These are phyloP conservation scores for Quercus parvula DNA, from an alignment of 306 rosid genomes.

Conservation along the genomic window DNA sequence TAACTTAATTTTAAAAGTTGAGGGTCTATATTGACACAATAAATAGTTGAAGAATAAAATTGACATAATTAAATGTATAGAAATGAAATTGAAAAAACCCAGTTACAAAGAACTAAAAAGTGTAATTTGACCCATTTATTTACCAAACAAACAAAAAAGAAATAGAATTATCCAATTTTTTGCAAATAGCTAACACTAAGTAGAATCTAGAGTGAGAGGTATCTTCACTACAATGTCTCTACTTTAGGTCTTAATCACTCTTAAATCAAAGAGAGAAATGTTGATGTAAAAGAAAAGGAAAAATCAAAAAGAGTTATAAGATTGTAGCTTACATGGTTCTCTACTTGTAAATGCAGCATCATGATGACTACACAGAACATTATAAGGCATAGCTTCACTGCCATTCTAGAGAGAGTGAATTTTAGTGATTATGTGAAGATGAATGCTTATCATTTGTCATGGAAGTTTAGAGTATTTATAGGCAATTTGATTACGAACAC, in stretches of 20 bases:
- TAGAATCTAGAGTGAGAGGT: not conserved
- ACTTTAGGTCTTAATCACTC: not conserved
- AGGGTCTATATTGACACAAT: too few relatives aligned
- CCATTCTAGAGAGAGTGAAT: constrained; percentile 29
- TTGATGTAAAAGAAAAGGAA: not conserved
- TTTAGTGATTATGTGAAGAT: not conserved
- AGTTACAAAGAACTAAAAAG: too few relatives aligned
- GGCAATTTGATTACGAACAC: not conserved
- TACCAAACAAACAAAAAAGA: not conserved
- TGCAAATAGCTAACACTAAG: not conserved
- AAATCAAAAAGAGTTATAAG: not conserved
- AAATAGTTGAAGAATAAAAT: too few relatives aligned
- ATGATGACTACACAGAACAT: constrained; percentile 5
- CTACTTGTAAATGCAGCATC: constrained; percentile 27
- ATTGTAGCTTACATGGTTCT: constrained; percentile 42
- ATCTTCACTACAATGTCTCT: not conserved
- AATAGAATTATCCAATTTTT: not conserved
- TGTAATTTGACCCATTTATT: too few relatives aligned
- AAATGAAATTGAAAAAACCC: too few relatives aligned
- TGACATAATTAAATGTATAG: too few relatives aligned
- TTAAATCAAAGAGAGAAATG: not conserved
- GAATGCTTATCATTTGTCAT: not conserved
- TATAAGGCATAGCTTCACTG: not conserved
- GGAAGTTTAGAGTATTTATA: constrained; percentile 14
- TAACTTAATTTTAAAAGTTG: too few relatives aligned